phyloP scores from a whole-genome alignment of 2,329 filamentous ascomycete species.

The Xylariaceae sp. region DNA sequence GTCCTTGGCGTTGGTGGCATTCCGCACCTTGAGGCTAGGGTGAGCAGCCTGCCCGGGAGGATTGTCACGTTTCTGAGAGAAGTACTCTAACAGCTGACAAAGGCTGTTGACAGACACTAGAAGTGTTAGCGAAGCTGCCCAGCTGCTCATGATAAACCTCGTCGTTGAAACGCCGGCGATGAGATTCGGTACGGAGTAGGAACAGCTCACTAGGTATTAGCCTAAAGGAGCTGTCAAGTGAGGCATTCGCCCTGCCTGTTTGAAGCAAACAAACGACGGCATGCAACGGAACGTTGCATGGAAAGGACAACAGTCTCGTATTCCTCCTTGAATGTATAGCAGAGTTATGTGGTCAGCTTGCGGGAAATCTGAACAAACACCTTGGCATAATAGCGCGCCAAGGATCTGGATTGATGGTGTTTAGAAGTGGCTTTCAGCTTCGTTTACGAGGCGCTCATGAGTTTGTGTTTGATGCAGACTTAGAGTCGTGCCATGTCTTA shows the following conservation, averaged over 20 bases:
- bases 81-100: constrained; percentile 22
- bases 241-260: not conserved
- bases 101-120: not conserved
- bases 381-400: constrained; percentile 5
- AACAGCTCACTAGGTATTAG: too few species aligned
- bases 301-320: constrained; percentile 13
- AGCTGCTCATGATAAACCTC: not conserved
- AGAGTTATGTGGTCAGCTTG: constrained; percentile 2
- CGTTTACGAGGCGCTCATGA: not conserved
- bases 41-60: not conserved
- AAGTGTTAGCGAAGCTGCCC: not conserved
- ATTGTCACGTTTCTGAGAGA: not conserved
- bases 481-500: constrained; percentile 8
- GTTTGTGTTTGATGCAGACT: too few species aligned
- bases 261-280: too few species aligned
- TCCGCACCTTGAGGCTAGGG: constrained; percentile 13
- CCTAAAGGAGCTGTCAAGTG: constrained; percentile 6
- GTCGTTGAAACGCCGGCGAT: not conserved
- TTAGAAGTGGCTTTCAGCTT: too few species aligned
- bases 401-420: not conserved
- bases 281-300: constrained; percentile 17
- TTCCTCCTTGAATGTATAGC: constrained; percentile 10
- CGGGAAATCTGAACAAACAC: not conserved
- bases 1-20: constrained; percentile 26
- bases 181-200: not conserved